Evolutionary conservation across 1,284 basidiomycete species (phyloP).

Genomic region (Rhodotorula sp.): DNA sequence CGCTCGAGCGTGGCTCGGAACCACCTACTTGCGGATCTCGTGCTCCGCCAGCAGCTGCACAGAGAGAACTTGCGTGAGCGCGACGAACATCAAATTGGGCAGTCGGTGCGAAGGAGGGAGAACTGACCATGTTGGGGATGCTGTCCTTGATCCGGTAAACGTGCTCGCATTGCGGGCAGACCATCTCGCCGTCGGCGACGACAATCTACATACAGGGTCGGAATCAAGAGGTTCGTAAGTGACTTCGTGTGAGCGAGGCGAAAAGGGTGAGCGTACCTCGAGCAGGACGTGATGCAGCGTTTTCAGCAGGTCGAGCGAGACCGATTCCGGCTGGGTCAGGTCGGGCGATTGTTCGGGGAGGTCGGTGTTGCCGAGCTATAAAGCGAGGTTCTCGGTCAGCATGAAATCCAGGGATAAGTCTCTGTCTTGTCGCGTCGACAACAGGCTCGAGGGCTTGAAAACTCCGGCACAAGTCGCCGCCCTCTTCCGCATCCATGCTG

Average conservation of each 20-base stretch:
- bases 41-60: slow-evolving; percentile 81
- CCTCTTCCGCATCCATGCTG: too few species aligned
- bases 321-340: slow-evolving; percentile 27
- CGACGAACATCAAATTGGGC: not conserved
- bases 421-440: not conserved
- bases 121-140: slow-evolving; percentile 93
- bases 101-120: not conserved
- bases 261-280: slow-evolving; percentile 62
- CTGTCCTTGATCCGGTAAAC: slow-evolving; percentile 87
- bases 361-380: slow-evolving; percentile 78
- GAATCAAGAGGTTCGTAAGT: not conserved
- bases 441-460: not conserved
- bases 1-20: not conserved
- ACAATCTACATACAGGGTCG: slow-evolving; percentile 63
- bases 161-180: slow-evolving; percentile 88
- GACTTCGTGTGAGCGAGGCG: too few species aligned
- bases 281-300: slow-evolving; percentile 87
- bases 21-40: slow-evolving; percentile 59
- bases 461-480: too few species aligned
- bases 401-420: not conserved
- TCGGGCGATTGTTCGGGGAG: slow-evolving; percentile 71
- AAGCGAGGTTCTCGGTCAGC: too few species aligned
- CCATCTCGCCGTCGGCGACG: slow-evolving; percentile 88
- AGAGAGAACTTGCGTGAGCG: not conserved
- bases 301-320: slow-evolving; percentile 70